Evolutionary conservation across 148 eudicot species (phyloP).

Genomic region (Euryodendron excelsum): DNA sequence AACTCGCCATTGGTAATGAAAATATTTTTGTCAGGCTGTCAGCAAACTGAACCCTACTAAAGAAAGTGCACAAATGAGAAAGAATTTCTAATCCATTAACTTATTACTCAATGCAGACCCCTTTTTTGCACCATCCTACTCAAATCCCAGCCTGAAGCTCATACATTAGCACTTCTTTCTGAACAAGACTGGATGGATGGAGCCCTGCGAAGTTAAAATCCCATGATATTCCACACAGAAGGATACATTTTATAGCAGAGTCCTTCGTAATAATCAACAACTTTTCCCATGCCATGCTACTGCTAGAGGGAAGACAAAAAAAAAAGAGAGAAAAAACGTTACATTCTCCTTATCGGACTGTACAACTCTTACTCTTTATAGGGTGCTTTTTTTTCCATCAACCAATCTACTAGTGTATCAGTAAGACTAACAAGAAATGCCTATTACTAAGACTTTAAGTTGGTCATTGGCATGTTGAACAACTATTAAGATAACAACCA

Average conservation of each 20-base stretch:
- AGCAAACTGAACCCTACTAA: neutral
- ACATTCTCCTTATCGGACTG: neutral
- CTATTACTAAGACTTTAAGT: too few species aligned
- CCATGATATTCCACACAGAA: neutral
- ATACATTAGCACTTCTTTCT: neutral
- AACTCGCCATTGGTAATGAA: neutral
- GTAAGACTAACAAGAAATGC: too few species aligned
- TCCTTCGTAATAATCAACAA: neutral
- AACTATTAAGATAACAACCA: too few species aligned
- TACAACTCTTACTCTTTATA: neutral
- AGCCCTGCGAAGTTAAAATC: neutral
- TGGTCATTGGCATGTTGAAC: too few species aligned
- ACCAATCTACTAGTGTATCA: too few species aligned
- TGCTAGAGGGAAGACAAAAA: neutral
- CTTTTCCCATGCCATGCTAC: neutral
- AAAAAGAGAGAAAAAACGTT: neutral
- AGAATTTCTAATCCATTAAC: neutral
- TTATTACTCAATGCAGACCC: neutral
- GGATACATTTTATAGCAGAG: neutral
- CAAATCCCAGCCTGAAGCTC: neutral
- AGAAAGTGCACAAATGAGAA: too few species aligned
- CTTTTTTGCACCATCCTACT: neutral
- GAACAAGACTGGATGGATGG: neutral
- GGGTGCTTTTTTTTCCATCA: too few species aligned
- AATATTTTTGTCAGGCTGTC: neutral